Percentiles rank a stretch among this genome's conserved stretches.
Conservation (phyloP, 495 filamentous ascomycete species). For the Ascobolus immersus region DNA sequence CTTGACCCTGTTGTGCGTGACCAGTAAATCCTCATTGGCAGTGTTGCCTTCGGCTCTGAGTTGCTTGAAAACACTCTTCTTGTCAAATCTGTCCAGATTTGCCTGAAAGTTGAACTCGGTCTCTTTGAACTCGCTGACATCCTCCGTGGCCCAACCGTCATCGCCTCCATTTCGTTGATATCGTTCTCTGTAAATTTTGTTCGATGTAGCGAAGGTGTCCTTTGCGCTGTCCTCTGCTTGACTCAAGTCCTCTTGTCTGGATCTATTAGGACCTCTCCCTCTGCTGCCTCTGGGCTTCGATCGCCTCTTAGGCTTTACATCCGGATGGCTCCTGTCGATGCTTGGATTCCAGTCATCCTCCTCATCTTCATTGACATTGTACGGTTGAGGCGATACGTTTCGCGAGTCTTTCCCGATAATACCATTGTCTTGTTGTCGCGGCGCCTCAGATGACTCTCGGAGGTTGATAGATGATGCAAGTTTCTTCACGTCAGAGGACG, state of each 20-base stretch:
- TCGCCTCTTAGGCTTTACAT: slow-evolving; percentile 18
- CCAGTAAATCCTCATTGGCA: slow-evolving; percentile 66
- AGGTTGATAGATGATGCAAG: too few relatives aligned
- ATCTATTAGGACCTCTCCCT: slow-evolving; percentile 39
- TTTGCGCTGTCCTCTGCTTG: slow-evolving; percentile 31
- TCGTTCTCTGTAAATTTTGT: slow-evolving; percentile 9
- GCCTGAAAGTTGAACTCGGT: slow-evolving; percentile 79
- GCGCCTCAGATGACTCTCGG: too few relatives aligned
- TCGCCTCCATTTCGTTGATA: slow-evolving; percentile 25
- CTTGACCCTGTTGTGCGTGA: slow-evolving; percentile 76
- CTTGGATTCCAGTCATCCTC: too few relatives aligned
- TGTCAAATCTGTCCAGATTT: slow-evolving; percentile 81
- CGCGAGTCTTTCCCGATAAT: too few relatives aligned
- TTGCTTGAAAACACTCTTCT: slow-evolving; percentile 63
- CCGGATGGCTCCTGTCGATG: slow-evolving; percentile 7
- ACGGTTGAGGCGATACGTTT: too few relatives aligned
- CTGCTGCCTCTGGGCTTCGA: slow-evolving; percentile 8
- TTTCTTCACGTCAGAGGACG: too few relatives aligned
- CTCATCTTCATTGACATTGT: too few relatives aligned
- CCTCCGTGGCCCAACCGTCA: slow-evolving; percentile 89
- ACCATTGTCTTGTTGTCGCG: too few relatives aligned
- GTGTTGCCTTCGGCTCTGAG: slow-evolving; percentile 66
- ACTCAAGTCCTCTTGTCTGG: slow-evolving; percentile 45
- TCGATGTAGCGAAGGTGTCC: slow-evolving; percentile 28
- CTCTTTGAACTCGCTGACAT: slow-evolving; percentile 91